Base-by-base conservation (phyloP, 192 early-diverging fungal species). In the Linnemannia elongata region DNA sequence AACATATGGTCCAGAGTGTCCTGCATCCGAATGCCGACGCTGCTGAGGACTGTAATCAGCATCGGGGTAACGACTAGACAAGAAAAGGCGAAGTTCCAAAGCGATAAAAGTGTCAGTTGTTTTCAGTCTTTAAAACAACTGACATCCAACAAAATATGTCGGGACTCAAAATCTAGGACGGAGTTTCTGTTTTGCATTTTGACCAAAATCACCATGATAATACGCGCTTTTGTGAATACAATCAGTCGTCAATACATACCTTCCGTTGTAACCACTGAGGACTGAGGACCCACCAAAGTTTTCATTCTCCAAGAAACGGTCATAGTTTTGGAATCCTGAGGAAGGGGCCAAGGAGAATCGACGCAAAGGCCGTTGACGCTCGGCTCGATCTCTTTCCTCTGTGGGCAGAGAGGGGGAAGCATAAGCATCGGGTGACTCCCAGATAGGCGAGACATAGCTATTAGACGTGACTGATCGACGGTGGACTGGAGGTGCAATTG, bases 1-100 rank as follows among this genome's bases (percentile, higher is more conserved):
- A 54, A 85, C 76, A 73, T 89, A 83, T 33, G 90, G 82, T 41
- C 84, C 87, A 41, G 89, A 80, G 70, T 89, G 87, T 41, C 88
- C 89, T 24, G 91, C 92, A 27, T 91, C 86, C 6, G 91, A 91
- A 76, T 92, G 92, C 57, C 90, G 80, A 57, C 92, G 85, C 74
- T 93, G 88, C 15, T 75, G 82, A 41, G 86, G 83, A 10, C 41
- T 76, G 63, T 68, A 79, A 1, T 83, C 80, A 42, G 35, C 69
- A 15, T 88, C 89, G 33, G 30, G 13, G 5, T 44, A 52, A 24
- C 6, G 74, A 41, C 78, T 86, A 84, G 1, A 72, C 4, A 22
- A 24, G 38, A 9, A 30, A 45, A 27, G n/a, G 13, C 17, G 44
- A 63, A 8, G 2, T 15, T 27, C 13, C 36, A 63, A 1, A 18